Conservation (phyloP, 352 stramenopile species). For the Halophytophthora batemanensis region DNA sequence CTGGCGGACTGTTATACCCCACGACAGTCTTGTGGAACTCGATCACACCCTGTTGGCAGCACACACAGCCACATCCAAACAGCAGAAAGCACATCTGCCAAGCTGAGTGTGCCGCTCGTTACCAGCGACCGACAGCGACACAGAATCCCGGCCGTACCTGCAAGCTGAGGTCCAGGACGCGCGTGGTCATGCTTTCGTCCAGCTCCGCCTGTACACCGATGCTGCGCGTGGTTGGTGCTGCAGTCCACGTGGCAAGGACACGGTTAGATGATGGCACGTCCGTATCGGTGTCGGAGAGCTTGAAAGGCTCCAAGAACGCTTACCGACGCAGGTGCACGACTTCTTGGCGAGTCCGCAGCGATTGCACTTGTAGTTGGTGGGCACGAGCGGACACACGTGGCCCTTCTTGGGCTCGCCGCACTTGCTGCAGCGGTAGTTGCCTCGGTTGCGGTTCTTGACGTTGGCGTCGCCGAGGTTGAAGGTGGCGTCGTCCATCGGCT, state of each 20-base stretch:
- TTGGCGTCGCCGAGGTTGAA: constrained; percentile 44
- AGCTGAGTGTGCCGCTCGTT: background rate
- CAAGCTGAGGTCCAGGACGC: constrained; percentile 65
- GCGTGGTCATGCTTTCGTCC: constrained; percentile 82
- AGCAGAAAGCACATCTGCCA: constrained; percentile 6
- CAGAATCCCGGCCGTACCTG: constrained; percentile 33
- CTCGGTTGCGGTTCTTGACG: constrained; percentile 74
- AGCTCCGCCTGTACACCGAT: constrained; percentile 76
- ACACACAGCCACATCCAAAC: constrained; percentile 7
- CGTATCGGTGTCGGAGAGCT: too few relatives aligned
- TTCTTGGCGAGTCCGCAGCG: constrained; percentile 77
- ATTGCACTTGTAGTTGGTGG: constrained; percentile 79
- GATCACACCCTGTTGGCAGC: constrained; percentile 74
- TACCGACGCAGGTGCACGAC: constrained; percentile 66
- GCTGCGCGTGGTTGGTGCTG: constrained; percentile 57
- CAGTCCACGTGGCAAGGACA: background rate
- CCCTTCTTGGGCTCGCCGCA: constrained; percentile 86
- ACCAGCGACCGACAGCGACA: background rate
- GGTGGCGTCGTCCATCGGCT: constrained; percentile 15
- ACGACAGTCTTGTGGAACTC: constrained; percentile 66
- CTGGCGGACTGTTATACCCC: constrained; percentile 42
- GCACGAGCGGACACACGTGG: constrained; percentile 79
- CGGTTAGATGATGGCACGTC: constrained; percentile 2
- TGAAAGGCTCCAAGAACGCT: too few relatives aligned
- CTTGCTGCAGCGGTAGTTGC: constrained; percentile 87